Evolutionary conservation across 164 flowering plant species (phyloP).

Genomic region (Berberis thunbergii): DNA sequence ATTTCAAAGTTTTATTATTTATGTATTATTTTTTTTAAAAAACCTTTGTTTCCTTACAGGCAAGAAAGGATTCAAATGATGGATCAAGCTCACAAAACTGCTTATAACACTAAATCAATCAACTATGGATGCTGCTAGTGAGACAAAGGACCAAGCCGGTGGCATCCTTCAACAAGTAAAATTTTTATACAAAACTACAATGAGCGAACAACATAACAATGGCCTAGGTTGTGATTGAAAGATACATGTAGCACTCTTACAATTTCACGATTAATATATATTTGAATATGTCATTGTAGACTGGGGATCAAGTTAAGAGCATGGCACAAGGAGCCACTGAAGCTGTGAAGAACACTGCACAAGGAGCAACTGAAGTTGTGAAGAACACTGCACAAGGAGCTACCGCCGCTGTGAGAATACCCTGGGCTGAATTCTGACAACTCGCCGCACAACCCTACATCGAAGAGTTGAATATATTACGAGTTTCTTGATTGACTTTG

Average conservation of each 20-base stretch:
- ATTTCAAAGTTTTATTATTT: neutral
- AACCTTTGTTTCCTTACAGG: neutral
- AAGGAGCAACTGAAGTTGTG: slow-evolving; percentile 21
- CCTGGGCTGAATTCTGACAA: neutral
- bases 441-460: neutral
- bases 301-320: slow-evolving; percentile 33
- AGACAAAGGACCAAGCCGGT: slow-evolving; percentile 4
- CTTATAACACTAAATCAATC: neutral
- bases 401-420: slow-evolving; percentile 9
- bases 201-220: too few relatives aligned
- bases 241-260: too few relatives aligned
- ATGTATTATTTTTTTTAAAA: neutral
- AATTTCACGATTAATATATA: neutral
- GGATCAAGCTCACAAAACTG: neutral
- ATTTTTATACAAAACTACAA: neutral
- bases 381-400: slow-evolving; percentile 22
- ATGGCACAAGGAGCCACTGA: slow-evolving; percentile 44
- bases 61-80: neutral
- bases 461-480: neutral
- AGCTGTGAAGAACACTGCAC: slow-evolving; percentile 29
- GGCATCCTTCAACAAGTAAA: neutral
- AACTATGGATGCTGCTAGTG: neutral
- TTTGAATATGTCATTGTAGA: slow-evolving; percentile 14
- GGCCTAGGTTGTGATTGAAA: too few relatives aligned
- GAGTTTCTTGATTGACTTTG: neutral